A percentile compares a stretch with the other conserved stretches of the same genome.
Conservation (phyloP, 305 asterid genomes). For the Solanum hybrid region DNA sequence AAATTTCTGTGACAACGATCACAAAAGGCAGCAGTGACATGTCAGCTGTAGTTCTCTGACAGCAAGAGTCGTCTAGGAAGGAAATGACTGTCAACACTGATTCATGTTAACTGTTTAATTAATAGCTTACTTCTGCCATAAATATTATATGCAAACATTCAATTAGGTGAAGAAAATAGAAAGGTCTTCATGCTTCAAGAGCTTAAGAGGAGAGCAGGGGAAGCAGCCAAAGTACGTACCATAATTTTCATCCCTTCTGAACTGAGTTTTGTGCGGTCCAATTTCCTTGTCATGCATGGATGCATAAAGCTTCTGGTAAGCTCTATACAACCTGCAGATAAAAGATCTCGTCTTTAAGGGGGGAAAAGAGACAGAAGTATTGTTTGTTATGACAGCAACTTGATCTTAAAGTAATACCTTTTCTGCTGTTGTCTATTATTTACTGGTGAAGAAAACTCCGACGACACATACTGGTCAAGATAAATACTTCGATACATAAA, state of each 20-base stretch:
- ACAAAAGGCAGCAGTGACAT: neutral
- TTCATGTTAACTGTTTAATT: neutral
- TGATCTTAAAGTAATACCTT: conserved; percentile 34
- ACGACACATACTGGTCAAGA: conserved; percentile 86
- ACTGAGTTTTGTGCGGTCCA: conserved; percentile 94
- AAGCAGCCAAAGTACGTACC: conserved; percentile 34
- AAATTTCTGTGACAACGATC: neutral
- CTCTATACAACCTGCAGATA: conserved; percentile 65
- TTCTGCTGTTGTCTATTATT: conserved; percentile 69
- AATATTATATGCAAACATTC: neutral
- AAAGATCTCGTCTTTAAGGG: conserved; percentile 2
- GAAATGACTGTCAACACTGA: neutral
- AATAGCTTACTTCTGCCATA: neutral
- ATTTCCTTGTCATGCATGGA: conserved; percentile 82
- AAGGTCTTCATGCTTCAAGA: neutral
- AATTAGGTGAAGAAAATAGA: neutral
- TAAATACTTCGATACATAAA: conserved; percentile 76
- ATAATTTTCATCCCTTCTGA: conserved; percentile 86
- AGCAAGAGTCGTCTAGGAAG: neutral
- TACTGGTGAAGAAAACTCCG: conserved; percentile 86
- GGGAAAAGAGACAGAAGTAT: neutral
- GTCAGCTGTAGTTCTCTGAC: neutral
- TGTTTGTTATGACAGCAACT: conserved; percentile 6
- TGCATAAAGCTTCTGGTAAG: conserved; percentile 64
- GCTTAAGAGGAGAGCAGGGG: neutral